A percentile compares a stretch with the other conserved stretches of the same genome.
Evolutionary conservation across 2,329 filamentous ascomycete species (phyloP).

Genomic region (Endocalyx cinctus): DNA sequence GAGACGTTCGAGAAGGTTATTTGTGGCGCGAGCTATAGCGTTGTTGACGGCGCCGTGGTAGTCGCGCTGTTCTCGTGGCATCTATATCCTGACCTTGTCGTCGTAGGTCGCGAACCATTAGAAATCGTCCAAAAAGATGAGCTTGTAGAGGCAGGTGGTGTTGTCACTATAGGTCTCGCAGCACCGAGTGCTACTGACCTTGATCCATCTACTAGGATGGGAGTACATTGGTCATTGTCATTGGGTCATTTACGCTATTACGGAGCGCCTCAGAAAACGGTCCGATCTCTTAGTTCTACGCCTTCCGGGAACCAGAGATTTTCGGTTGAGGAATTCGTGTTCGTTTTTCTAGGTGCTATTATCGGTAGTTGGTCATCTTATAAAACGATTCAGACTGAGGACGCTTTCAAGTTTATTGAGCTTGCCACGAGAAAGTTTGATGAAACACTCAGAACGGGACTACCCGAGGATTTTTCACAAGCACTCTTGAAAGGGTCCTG

Average conservation of each 20-base stretch:
- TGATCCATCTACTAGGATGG: neutral
- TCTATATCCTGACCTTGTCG: constrained; percentile 5
- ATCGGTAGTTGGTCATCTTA: constrained; percentile 1
- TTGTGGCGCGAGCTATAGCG: constrained; percentile 2
- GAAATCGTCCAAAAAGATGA: constrained; percentile 3
- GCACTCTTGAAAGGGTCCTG: neutral
- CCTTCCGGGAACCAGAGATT: constrained; percentile 4
- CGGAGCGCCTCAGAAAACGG: neutral
- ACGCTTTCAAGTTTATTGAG: constrained; percentile 3
- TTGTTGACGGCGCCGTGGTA: constrained; percentile 5
- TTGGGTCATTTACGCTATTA: constrained; percentile 8
- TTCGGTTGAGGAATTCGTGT: constrained; percentile 3
- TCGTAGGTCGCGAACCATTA: neutral
- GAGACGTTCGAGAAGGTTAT: constrained; percentile 6
- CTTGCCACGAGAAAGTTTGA: constrained; percentile 1
- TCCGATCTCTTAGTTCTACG: constrained; percentile 1
- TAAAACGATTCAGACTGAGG: neutral
- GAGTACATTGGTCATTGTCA: constrained; percentile 8
- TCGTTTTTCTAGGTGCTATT: constrained; percentile 2
- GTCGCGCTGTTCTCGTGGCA: constrained; percentile 5
- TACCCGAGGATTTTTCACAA: neutral
- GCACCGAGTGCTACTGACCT: neutral
- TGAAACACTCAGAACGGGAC: neutral
- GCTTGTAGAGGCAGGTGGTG: constrained; percentile 1
- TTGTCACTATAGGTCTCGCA: constrained; percentile 2